Percentiles rank a stretch among this genome's conserved stretches.
These are phyloP conservation scores for Eutrema yunnanense DNA, from an alignment of 345 rosid genomes.

Conservation along the genomic window DNA sequence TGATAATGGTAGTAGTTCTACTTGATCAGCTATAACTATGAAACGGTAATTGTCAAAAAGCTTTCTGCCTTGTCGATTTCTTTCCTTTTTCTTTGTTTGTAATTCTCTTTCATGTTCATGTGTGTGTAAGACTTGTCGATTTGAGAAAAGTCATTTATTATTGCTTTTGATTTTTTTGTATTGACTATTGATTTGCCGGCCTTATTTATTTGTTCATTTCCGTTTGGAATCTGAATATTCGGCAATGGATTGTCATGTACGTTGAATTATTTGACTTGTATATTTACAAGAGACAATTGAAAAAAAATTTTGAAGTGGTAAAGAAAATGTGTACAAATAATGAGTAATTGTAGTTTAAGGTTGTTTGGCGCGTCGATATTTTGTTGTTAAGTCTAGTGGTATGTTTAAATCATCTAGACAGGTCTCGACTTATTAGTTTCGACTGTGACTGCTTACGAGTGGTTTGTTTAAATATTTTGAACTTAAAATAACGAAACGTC, in stretches of 20 bases:
- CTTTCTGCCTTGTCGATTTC: not conserved
- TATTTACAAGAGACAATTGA: not conserved
- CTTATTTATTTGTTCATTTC: not conserved
- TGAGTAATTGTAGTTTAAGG: no score
- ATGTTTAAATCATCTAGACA: no score
- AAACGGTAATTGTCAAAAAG: constrained; percentile 17
- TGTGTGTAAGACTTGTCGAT: constrained; percentile 14
- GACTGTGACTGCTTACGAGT: no score
- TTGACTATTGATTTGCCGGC: constrained; percentile 6
- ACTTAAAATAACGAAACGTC: no score
- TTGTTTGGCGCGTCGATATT: no score
- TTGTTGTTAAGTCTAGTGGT: no score
- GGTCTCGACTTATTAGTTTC: no score
- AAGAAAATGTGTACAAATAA: not conserved
- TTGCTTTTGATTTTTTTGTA: not conserved
- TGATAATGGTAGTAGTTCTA: constrained; percentile 37
- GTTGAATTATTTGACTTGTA: not conserved
- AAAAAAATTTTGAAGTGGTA: not conserved
- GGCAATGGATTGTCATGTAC: not conserved
- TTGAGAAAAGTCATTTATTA: constrained; percentile 4
- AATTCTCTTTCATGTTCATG: not conserved
- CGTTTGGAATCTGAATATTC: constrained; percentile 11
- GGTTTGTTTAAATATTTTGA: no score
- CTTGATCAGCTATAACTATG: constrained; percentile 2
- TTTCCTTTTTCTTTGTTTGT: not conserved